Evolutionary conservation across 2,329 filamentous ascomycete species (phyloP).

Genomic region (Phyllosticta ampelicida): DNA sequence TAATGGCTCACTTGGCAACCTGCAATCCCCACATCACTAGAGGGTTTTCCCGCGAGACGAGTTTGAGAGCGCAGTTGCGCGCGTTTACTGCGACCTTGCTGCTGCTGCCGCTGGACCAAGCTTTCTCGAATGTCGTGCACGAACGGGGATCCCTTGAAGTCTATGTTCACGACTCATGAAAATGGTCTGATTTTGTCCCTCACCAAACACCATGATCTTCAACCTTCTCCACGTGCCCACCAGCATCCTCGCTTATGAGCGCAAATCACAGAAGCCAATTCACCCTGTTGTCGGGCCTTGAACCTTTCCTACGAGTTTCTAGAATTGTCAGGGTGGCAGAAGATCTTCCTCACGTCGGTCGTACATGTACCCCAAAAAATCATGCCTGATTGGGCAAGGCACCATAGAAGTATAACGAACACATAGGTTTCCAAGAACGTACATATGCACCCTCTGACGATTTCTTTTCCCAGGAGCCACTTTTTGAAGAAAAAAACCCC

Average conservation of each 20-base stretch:
- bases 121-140: neutral
- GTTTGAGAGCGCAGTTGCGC: neutral
- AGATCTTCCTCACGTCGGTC: neutral
- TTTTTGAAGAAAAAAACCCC: too few species aligned
- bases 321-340: neutral
- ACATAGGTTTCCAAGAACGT: too few species aligned
- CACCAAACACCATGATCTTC: neutral
- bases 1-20: neutral
- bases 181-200: slow-evolving; percentile 6
- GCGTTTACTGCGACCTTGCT: neutral
- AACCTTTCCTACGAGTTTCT: neutral
- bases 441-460: neutral
- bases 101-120: neutral
- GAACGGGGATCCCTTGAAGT: neutral
- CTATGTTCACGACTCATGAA: neutral
- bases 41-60: neutral
- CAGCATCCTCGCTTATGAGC: neutral
- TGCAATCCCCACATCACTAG: neutral
- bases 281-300: neutral
- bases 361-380: neutral
- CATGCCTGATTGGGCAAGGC: neutral
- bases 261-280: neutral
- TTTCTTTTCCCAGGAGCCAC: neutral
- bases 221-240: neutral
- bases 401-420: too few species aligned